These are phyloP conservation scores for Psophocarpus tetragonolobus DNA, from an alignment of 306 rosid species.

Conservation along the genomic window DNA sequence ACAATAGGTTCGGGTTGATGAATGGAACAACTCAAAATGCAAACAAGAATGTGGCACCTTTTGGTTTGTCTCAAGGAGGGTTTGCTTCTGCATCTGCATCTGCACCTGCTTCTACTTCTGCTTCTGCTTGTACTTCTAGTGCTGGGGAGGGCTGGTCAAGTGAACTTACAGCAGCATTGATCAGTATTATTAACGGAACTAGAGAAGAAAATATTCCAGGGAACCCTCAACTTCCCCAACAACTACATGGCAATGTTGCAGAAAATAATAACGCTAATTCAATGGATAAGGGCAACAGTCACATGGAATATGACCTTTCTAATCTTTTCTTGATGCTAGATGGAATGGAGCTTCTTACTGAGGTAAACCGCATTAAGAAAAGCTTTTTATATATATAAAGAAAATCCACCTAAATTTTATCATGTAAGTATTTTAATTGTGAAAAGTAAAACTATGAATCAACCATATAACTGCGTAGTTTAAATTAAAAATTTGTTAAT, in stretches of 20 bases:
- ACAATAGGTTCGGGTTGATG: neutral
- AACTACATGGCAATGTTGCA: slow-evolving; percentile 1
- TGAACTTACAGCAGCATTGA: neutral
- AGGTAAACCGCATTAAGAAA: slow-evolving; percentile 14
- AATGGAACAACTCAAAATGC: neutral
- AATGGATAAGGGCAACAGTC: neutral
- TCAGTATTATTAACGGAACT: neutral
- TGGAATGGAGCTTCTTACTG: neutral
- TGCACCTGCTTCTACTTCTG: neutral
- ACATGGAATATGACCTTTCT: neutral
- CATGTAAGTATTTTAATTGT: no score
- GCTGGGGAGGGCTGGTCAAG: neutral
- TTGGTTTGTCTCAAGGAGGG: slow-evolving; percentile 15
- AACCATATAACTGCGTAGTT: neutral
- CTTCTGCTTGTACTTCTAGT: neutral
- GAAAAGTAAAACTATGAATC: neutral
- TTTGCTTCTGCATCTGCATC: neutral
- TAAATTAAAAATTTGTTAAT: no score
- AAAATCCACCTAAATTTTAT: neutral
- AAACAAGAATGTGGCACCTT: neutral
- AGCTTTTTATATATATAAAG: neutral
- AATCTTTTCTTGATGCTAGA: slow-evolving; percentile 6
- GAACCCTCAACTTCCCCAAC: neutral
- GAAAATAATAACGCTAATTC: neutral
- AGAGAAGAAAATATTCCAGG: slow-evolving; percentile 3